phyloP scores from a whole-genome alignment of 2,329 filamentous ascomycete genomes.

The Aspergillus eucalypticola region DNA sequence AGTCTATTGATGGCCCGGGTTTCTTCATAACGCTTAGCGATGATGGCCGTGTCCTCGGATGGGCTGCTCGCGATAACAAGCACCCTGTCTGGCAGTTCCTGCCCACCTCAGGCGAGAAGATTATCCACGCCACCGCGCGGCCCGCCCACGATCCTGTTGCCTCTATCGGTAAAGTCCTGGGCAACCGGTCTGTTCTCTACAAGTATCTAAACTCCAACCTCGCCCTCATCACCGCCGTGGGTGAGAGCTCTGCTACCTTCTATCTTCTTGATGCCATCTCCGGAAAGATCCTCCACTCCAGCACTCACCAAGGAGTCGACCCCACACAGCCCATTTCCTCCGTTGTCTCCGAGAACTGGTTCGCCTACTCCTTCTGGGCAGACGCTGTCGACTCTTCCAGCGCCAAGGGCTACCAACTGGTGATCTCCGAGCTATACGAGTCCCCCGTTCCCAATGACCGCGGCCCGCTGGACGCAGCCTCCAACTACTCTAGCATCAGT shows the following conservation, averaged over 20 bases:
- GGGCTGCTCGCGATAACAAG: slow-evolving; percentile 40
- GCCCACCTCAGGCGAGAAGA: slow-evolving; percentile 64
- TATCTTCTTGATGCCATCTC: slow-evolving; percentile 86
- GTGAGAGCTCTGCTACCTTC: slow-evolving; percentile 65
- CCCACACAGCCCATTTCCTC: slow-evolving; percentile 71
- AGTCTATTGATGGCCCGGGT: slow-evolving; percentile 33
- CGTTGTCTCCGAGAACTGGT: slow-evolving; percentile 91
- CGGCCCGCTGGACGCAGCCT: slow-evolving; percentile 68
- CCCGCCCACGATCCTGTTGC: slow-evolving; percentile 82
- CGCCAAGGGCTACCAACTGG: slow-evolving; percentile 81
- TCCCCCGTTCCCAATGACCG: slow-evolving; percentile 81
- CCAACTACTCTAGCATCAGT: slow-evolving; percentile 76
- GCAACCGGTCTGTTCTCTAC: slow-evolving; percentile 90
- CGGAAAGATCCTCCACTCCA: slow-evolving; percentile 73
- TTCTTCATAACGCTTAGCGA: slow-evolving; percentile 45
- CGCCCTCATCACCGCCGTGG: slow-evolving; percentile 70
- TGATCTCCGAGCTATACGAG: slow-evolving; percentile 87
- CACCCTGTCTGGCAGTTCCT: slow-evolving; percentile 70
- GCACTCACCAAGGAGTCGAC: slow-evolving; percentile 73
- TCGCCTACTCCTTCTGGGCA: slow-evolving; percentile 75
- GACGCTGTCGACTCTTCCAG: slow-evolving; percentile 49
- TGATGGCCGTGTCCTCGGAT: slow-evolving; percentile 47
- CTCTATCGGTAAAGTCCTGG: slow-evolving; percentile 91
- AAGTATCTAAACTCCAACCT: slow-evolving; percentile 94
- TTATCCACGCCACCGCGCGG: slow-evolving; percentile 67